Base-by-base conservation (phyloP, 441 rosid species). In the Populus hybrid region DNA sequence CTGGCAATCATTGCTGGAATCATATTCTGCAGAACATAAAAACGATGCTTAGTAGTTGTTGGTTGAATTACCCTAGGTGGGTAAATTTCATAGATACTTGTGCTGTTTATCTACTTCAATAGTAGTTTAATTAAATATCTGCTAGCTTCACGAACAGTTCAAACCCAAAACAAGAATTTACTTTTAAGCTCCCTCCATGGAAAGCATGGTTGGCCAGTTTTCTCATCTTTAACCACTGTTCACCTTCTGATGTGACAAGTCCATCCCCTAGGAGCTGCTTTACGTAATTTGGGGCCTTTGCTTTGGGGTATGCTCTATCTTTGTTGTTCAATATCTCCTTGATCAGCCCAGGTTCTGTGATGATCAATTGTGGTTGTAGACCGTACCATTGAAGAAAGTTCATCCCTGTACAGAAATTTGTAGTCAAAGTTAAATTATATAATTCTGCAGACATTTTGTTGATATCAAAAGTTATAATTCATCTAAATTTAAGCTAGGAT, bases 201-300 rank as follows among this genome's bases (percentile, higher is more conserved):
- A 81, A 77, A 36, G 81, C 73, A 50, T 73, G 72, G 20, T 81
- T 73, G 59, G 81, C 36, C 9, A 77, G 23, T 65, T 74, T 81
- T 2, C 73, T 23, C 24, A 77, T 46, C 64, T 66, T 70, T 10
- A 26, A 36, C 84, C 78, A 81, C 63, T 70, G 74, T 10, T 66
- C 77, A 26, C 72, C 53, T 26, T 20, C 34, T 18, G 68, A 63
- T 16, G 18, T 5, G 6, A 20, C 20, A 18, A 72, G 20, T 69
- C 81, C 81, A 53, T 69, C 75, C 4, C 83, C 81, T 3, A 77
- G 57, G 18, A 81, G 36, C 69, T 81, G 69, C 67, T 73, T 24
- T 14, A 23, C 2, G 21, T 18, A 66, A 34, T 7, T 21, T 4
- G 28, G 34, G n/a, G 36, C 36, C 5, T 34, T 34, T 4, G 16